Conservation (phyloP, 225 moss, liverwort and hornwort species). For the Neckera pumila region DNA sequence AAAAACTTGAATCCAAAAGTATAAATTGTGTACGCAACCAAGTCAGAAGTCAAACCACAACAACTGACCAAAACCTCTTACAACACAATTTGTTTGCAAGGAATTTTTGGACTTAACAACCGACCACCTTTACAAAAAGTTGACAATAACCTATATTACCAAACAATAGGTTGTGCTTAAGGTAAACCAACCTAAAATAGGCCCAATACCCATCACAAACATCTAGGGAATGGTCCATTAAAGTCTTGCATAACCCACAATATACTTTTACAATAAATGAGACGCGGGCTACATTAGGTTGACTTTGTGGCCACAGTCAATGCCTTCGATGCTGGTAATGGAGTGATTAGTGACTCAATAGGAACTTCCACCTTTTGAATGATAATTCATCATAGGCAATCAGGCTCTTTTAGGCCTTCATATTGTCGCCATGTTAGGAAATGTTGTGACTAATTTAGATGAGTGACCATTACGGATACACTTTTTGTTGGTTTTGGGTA, state of each 20-base stretch:
- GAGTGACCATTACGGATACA: background rate
- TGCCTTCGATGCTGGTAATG: background rate
- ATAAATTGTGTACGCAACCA: fast-evolving
- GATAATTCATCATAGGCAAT: fast-evolving
- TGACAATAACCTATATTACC: background rate
- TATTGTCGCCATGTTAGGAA: fast-evolving
- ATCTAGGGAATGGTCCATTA: background rate
- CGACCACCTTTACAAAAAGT: background rate
- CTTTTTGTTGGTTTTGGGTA: background rate
- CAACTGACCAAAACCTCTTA: fast-evolving
- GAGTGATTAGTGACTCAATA: background rate
- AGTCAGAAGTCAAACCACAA: fast-evolving
- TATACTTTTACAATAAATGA: background rate
- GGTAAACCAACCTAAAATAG: too few relatives aligned
- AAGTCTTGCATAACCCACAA: background rate
- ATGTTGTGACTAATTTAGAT: fast-evolving
- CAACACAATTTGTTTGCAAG: background rate
- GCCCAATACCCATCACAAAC: background rate
- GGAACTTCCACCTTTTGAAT: background rate
- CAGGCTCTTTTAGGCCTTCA: background rate
- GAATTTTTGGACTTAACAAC: fast-evolving
- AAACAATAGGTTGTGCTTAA: background rate
- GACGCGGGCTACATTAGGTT: background rate
- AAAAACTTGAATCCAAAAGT: background rate
- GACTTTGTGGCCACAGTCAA: background rate